Percentiles rank a stretch among this genome's conserved stretches.
Conservation (phyloP, 169 alveolate species). For the Ichthyophthirius multifiliis region DNA sequence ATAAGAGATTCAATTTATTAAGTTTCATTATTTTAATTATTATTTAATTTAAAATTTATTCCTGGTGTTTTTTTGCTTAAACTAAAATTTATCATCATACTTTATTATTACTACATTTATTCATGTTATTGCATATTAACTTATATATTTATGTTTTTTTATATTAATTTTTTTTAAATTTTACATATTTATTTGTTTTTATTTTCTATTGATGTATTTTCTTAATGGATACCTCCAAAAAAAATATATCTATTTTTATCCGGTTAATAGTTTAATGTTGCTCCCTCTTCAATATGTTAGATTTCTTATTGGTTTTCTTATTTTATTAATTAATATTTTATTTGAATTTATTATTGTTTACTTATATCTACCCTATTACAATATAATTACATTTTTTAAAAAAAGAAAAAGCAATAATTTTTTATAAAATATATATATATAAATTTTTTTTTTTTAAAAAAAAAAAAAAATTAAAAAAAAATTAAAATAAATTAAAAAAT, state of each 20-base stretch:
- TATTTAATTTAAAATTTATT: constrained; percentile 16
- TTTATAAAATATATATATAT: too few relatives aligned
- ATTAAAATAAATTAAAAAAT: too few relatives aligned
- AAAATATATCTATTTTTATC: constrained; percentile 31
- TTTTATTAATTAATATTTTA: too few relatives aligned
- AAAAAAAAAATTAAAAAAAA: too few relatives aligned
- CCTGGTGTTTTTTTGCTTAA: constrained; percentile 21
- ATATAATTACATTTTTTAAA: too few relatives aligned
- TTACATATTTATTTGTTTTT: background rate
- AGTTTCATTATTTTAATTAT: too few relatives aligned
- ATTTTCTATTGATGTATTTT: background rate
- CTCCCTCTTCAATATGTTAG: constrained; percentile 32
- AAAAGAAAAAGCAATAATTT: too few relatives aligned
- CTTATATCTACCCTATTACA: too few relatives aligned
- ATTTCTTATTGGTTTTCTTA: too few relatives aligned
- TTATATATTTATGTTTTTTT: background rate
- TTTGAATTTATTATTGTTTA: too few relatives aligned
- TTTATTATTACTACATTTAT: background rate
- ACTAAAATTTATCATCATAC: background rate
- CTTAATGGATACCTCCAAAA: constrained; percentile 16
- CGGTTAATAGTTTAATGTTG: constrained; percentile 11
- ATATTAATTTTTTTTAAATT: background rate
- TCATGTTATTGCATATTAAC: background rate
- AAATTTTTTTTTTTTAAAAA: too few relatives aligned
- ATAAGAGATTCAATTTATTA: background rate